Evolutionary conservation across 1,284 basidiomycete genomes (phyloP), one percentile per base, ranked within the genome.

Genomic region (Cryptococcus wingfieldii): DNA sequence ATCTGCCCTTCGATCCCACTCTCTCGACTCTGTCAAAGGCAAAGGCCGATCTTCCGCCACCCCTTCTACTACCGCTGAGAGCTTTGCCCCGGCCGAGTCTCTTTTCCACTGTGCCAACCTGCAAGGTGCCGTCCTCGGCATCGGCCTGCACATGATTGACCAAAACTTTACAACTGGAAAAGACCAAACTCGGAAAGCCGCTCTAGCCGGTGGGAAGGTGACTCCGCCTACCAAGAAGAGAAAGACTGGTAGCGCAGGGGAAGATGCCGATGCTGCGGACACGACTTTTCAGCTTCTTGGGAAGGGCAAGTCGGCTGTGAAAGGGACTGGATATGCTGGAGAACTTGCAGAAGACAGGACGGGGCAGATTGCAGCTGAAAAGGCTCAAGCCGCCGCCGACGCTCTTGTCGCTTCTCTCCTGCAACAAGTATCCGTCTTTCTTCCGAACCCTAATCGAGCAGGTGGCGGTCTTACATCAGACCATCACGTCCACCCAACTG

Each of bases 21-120:
- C 37, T 9, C 31, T 42, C 28, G 49, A 46, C 31, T 51, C 51
- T 38, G 46, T 19, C 27, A 59, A 62, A 49, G 58, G 53, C 52
- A 47, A 47, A 31, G 46, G 3, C 23, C 23, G 23, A 23, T 23
- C 27, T 5, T 13, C 46, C 10, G 12, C 16, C 10, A 13, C 5
- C 31, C 13, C 46, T 23, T 16, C 27, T 47, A 4, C 16, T 13
- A 7, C 4, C 16, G n/a, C n/a, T 13, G 41, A 1, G 77, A 79
- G 49, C 79, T 83, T 44, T 80, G 84, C 56, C 80, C 16, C 41
- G 12, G n/a, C 41, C 45, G 27, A 25, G 16, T 12, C 81, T 5
- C 77, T 95, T 44, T 89, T 93, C 70, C 91, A 95, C 75, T 95
- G 91, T 72, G 82, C 88, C 4, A 87, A 89, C 67, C 70, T 93